A percentile compares a stretch with the other conserved stretches of the same genome.
These are phyloP conservation scores for Cyclostephanos tholiformis DNA, from an alignment of 108 stramenopile genomes.

Conservation along the genomic window DNA sequence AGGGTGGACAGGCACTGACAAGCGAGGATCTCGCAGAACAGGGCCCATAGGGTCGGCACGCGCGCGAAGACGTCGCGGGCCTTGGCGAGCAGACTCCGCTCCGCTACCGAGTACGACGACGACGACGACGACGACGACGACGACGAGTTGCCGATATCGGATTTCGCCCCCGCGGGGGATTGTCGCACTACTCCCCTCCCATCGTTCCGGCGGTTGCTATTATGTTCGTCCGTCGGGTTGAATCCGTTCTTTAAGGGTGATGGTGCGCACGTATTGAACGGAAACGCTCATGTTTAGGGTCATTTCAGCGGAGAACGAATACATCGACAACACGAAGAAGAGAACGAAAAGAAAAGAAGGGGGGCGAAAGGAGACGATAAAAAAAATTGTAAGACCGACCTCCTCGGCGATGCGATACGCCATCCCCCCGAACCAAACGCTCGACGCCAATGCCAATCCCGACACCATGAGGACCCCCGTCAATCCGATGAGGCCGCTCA, in stretches of 20 bases:
- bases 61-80: slow-evolving; percentile 66
- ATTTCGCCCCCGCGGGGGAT: no score
- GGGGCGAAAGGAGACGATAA: neutral
- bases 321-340: neutral
- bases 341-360: neutral
- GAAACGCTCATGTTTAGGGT: no score
- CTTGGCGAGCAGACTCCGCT: slow-evolving; percentile 49
- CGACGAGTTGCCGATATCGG: slow-evolving; percentile 5
- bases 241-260: slow-evolving; percentile 68
- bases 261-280: no score
- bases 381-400: slow-evolving; percentile 24
- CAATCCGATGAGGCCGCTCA: slow-evolving; percentile 33
- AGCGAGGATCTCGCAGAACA: slow-evolving; percentile 83
- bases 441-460: slow-evolving; percentile 32
- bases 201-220: slow-evolving; percentile 27
- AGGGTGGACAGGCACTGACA: slow-evolving; percentile 82
- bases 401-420: slow-evolving; percentile 50
- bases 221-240: slow-evolving; percentile 59
- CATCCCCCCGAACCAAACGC: slow-evolving; percentile 32
- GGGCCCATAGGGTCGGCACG: slow-evolving; percentile 74
- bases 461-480: slow-evolving; percentile 42
- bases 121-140: neutral
- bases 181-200: neutral
- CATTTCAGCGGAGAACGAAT: no score
- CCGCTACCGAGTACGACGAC: slow-evolving; percentile 20